phyloP scores from a whole-genome alignment of 2,329 filamentous ascomycete genomes.

The Diaporthe velutina region DNA sequence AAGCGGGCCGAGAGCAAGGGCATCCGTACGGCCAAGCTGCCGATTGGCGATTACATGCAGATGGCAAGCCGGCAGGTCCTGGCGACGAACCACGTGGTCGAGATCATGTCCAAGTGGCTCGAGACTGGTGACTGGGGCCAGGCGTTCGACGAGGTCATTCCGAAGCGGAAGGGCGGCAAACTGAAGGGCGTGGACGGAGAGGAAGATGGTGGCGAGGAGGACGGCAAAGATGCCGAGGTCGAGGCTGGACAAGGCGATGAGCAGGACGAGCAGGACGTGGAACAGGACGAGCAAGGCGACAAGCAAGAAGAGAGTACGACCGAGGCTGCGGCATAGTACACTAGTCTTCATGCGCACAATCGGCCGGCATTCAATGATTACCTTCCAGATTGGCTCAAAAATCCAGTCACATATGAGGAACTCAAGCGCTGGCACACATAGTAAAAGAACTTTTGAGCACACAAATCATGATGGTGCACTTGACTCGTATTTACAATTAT shows the following conservation, averaged over 20 bases:
- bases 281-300: not conserved
- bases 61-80: slow-evolving; percentile 90
- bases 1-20: slow-evolving; percentile 80
- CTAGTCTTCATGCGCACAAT: no score
- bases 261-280: slow-evolving; percentile 4
- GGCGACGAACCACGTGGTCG: slow-evolving; percentile 94
- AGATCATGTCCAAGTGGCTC: slow-evolving; percentile 96
- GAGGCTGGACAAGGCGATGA: slow-evolving; percentile 18
- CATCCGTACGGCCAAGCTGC: slow-evolving; percentile 89
- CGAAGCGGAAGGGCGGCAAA: slow-evolving; percentile 86
- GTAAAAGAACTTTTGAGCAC: not conserved
- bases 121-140: slow-evolving; percentile 91
- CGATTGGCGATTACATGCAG: slow-evolving; percentile 94
- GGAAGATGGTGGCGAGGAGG: slow-evolving; percentile 33
- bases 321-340: slow-evolving; percentile 7
- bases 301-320: not conserved
- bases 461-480: not conserved
- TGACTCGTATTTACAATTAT: slow-evolving; percentile 1
- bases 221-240: slow-evolving; percentile 7
- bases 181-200: slow-evolving; percentile 61
- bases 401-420: not conserved
- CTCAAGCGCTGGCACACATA: not conserved
- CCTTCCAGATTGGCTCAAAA: not conserved
- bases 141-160: slow-evolving; percentile 90
- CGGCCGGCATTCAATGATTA: not conserved